Conservation (phyloP, 129 eudicot species). For the Sambucus nigra region DNA sequence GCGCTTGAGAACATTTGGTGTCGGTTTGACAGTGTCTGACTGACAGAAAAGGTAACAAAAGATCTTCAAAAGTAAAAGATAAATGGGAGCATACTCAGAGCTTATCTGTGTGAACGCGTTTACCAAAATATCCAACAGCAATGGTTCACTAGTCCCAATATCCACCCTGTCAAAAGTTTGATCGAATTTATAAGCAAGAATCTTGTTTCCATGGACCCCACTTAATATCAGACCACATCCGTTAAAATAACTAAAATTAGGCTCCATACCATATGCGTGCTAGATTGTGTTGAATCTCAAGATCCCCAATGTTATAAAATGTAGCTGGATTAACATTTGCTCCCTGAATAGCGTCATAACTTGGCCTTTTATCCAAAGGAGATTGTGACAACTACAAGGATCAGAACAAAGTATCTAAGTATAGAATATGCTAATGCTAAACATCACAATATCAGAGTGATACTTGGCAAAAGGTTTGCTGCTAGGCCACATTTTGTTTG, state of each 20-base stretch:
- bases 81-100: slow-evolving; percentile 62
- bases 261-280: slow-evolving; percentile 81
- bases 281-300: slow-evolving; percentile 84
- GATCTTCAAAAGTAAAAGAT: neutral
- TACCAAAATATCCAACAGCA: slow-evolving; percentile 66
- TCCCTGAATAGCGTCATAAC: slow-evolving; percentile 81
- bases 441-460: neutral
- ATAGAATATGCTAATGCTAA: slow-evolving; percentile 1
- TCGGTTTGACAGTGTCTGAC: no score
- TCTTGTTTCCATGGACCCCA: neutral
- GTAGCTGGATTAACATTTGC: slow-evolving; percentile 80
- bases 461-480: neutral
- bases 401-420: neutral
- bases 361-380: slow-evolving; percentile 69
- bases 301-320: slow-evolving; percentile 84
- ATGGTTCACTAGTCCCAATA: slow-evolving; percentile 81
- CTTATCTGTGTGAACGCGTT: slow-evolving; percentile 85
- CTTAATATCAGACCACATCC: neutral
- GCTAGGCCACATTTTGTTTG: no score
- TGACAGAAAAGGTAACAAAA: neutral
- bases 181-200: neutral
- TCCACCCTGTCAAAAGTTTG: slow-evolving; percentile 62
- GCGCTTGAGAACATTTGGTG: neutral
- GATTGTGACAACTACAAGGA: slow-evolving; percentile 73
- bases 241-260: neutral